Evolutionary conservation across 805 yeast genomes (phyloP).

Genomic region (Naumovozyma baii): DNA sequence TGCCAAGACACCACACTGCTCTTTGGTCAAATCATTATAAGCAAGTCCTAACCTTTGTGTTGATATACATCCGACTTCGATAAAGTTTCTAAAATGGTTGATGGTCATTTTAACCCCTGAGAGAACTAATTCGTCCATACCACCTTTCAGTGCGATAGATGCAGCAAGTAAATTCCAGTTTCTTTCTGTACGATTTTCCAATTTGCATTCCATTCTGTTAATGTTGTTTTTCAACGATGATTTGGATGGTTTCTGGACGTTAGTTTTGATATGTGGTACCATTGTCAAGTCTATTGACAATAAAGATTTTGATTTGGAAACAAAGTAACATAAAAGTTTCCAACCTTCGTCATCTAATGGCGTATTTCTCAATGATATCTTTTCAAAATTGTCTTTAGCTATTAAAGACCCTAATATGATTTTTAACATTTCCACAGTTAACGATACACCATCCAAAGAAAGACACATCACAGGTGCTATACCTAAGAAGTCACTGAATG

Average conservation of each 20-base stretch:
- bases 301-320: slow-evolving; percentile 51
- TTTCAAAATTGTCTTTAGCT: slow-evolving; percentile 54
- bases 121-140: slow-evolving; percentile 68
- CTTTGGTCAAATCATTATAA: slow-evolving; percentile 51
- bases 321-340: slow-evolving; percentile 69
- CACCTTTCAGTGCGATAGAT: slow-evolving; percentile 62
- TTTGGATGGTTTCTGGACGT: slow-evolving; percentile 33
- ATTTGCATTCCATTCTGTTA: slow-evolving; percentile 31
- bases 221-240: slow-evolving; percentile 21
- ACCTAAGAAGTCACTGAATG: slow-evolving; percentile 80
- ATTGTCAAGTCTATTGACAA: slow-evolving; percentile 56
- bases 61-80: slow-evolving; percentile 47
- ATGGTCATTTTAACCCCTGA: slow-evolving; percentile 67
- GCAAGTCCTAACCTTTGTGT: slow-evolving; percentile 72
- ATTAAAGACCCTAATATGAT: slow-evolving; percentile 56
- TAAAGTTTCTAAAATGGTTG: slow-evolving; percentile 48
- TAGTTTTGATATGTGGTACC: slow-evolving; percentile 31
- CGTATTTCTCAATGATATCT: slow-evolving; percentile 71
- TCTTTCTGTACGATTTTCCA: slow-evolving; percentile 50
- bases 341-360: slow-evolving; percentile 70
- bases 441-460: slow-evolving; percentile 67
- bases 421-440: slow-evolving; percentile 68
- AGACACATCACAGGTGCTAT: slow-evolving; percentile 75
- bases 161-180: slow-evolving; percentile 79
- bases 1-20: slow-evolving; percentile 50